Evolutionary conservation across 768 basidiomycete genomes (phyloP), one percentile per base, ranked within the genome.

Genomic region (Artomyces pyxidatus): DNA sequence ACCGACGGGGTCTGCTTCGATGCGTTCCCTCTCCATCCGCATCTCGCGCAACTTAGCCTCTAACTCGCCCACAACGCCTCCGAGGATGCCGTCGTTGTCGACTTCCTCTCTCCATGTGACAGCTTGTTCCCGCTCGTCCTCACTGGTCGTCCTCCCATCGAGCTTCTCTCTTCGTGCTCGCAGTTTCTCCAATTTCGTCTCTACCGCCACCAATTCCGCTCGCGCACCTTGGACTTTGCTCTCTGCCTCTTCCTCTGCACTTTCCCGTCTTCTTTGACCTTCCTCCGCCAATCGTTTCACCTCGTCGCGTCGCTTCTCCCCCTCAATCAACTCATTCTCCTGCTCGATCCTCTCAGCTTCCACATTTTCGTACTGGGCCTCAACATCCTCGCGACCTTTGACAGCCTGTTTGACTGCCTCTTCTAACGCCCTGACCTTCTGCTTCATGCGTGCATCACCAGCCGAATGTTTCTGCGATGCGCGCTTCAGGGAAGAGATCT

Each of bases 381-480:
- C 66, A 51, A 78, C 57, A 12, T 75, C 68, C 27, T 68, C 70
- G 3, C 77, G 71, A 1, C 70, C 71, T 6, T 78, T 63, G 4
- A 61, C 42, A 1, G 87, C 81, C 47, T 88, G 81, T 59, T 88
- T 91, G 11, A 85, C 82, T 2, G 90, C 86, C 60, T 95, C 91
- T 61, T 94, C 91, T 32, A 95, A 68, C 1, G 93, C 88, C 10
- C 92, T 74, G 9, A 85, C 80, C 57, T 91, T 94, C 63, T 95
- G 92, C 38, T 81, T 80, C 9, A 84, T 81, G n/a, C 91, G 78
- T 21, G 79, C 72, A 62, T 97, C 94, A 2, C 78, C 75, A 1
- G 79, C 73, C 0, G 76, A 68, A 48, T 85, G 78, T 58, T 90
- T 91, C 58, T 95, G 92, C 3, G 84, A 83, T 1, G 88, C 78